These are phyloP conservation scores for Sporothrix mexicana DNA, from an alignment of 2,329 filamentous ascomycete species.

Conservation along the genomic window DNA sequence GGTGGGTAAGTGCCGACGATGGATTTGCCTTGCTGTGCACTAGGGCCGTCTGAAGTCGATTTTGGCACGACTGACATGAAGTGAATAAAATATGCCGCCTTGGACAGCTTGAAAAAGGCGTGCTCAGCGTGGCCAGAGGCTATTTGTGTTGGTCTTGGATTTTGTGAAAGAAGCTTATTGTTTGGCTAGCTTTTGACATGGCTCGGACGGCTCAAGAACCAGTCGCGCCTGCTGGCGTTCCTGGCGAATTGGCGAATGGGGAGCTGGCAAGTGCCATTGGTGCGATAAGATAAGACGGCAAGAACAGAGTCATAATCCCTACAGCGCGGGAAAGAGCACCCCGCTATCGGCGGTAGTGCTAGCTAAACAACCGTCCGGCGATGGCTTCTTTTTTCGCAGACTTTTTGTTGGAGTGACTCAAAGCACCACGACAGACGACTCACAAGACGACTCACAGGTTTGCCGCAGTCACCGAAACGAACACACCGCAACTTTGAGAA, in stretches of 20 bases:
- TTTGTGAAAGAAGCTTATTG: neutral
- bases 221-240: neutral
- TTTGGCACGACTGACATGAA: too few relatives aligned
- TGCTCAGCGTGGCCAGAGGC: neutral
- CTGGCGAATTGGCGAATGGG: conserved; percentile 17
- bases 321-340: conserved; percentile 22
- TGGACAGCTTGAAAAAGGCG: neutral
- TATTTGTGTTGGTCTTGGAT: neutral
- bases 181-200: neutral
- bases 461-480: neutral
- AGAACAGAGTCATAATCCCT: conserved; percentile 21
- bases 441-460: conserved; percentile 17
- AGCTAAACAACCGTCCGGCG: conserved; percentile 1
- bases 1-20: neutral
- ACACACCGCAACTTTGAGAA: neutral
- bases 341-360: conserved; percentile 32
- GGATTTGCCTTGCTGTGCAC: too few relatives aligned
- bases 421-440: conserved; percentile 10
- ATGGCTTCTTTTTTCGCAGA: conserved; percentile 22
- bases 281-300: conserved; percentile 24
- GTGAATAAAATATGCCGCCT: neutral
- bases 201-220: neutral
- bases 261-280: conserved; percentile 12
- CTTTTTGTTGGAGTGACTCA: conserved; percentile 23
- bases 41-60: neutral